A percentile compares a stretch with the other conserved stretches of the same genome.
phyloP scores from a whole-genome alignment of 2,329 filamentous ascomycete species.

The Cladorrhinum sp. region DNA sequence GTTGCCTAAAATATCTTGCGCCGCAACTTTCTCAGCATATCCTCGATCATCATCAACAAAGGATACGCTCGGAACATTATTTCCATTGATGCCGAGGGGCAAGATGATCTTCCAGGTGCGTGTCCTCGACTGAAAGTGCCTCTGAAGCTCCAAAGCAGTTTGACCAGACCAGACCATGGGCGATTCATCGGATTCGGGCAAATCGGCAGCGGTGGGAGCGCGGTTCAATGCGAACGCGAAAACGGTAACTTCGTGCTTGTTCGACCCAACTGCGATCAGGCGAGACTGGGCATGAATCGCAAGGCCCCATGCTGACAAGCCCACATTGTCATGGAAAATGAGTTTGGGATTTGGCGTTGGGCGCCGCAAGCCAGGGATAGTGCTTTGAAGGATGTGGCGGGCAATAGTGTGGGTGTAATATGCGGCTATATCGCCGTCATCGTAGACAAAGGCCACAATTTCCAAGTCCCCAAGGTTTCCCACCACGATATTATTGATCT shows the following conservation, averaged over 20 bases:
- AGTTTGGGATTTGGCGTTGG: constrained; percentile 25
- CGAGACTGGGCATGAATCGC: constrained; percentile 78
- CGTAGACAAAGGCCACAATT: constrained; percentile 63
- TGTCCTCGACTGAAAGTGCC: constrained; percentile 40
- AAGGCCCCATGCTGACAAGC: constrained; percentile 80
- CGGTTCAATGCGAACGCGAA: constrained; percentile 46
- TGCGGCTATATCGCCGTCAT: constrained; percentile 72
- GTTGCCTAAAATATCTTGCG: constrained; percentile 48
- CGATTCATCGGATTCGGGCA: constrained; percentile 21
- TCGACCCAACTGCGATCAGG: constrained; percentile 81
- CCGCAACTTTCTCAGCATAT: constrained; percentile 48
- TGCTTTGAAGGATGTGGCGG: constrained; percentile 38
- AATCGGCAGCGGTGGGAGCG: constrained; percentile 4
- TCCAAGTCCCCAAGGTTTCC: constrained; percentile 69
- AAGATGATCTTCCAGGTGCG: constrained; percentile 52
- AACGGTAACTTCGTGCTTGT: constrained; percentile 55
- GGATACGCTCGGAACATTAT: constrained; percentile 53
- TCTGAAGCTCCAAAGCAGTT: constrained; percentile 29
- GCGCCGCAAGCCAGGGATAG: not conserved
- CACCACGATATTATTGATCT: constrained; percentile 66
- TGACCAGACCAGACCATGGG: constrained; percentile 21
- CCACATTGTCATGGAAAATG: constrained; percentile 76
- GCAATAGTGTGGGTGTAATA: constrained; percentile 61
- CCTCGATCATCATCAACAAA: constrained; percentile 48
- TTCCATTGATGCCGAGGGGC: constrained; percentile 36